Base-by-base conservation (phyloP, 805 yeast genomes). In the Nakazawaea molendinolei region DNA sequence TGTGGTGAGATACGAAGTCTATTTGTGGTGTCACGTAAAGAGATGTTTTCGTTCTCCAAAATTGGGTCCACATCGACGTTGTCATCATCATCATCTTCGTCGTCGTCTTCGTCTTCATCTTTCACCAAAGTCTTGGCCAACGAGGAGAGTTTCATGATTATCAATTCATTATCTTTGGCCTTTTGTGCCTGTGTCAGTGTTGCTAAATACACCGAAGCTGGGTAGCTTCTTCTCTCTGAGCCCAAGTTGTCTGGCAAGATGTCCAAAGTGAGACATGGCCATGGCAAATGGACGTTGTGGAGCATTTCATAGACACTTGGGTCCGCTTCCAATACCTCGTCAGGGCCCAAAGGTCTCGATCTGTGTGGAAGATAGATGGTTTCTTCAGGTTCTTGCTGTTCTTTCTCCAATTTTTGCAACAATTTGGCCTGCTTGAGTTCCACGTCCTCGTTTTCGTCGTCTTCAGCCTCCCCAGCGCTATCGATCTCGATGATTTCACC, bases 231-330 rank as follows among this genome's bases (percentile, higher is more conserved):
- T 65, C 98, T 80, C 58, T 87, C 97, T 34, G 73, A 66, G 8
- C 98, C 98, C 41, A 85, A 66, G 35, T 67, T 65, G 55, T 92
- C 98, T 5, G 95, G 95, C 36, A 92, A 62, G 15, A 92, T 64
- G 53, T 90, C 97, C 42, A 92, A 67, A 3, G 97, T 86, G 54
- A 92, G 63, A 62, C 97, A 87, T 9, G 98, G 97, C 97, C 97
- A 92, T 50, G 95, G 94, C 59, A 90, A 65, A 57, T 85, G 85
- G 41, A 90, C 86, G 50, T 84, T 85, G 59, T 92, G 98, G 40
- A 92, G 65, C 97, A 92, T 92, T 52, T 90, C 95, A 56, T 92
- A 92, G 3, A 90, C 96, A 6, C 87, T 67, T 30, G 95, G 95
- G 61, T 92, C 98, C 1, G 97, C 95, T 62, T 90, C 97, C 53